These are phyloP conservation scores for Dalbergia cultrata DNA, from an alignment of 306 rosid genomes.

Conservation along the genomic window DNA sequence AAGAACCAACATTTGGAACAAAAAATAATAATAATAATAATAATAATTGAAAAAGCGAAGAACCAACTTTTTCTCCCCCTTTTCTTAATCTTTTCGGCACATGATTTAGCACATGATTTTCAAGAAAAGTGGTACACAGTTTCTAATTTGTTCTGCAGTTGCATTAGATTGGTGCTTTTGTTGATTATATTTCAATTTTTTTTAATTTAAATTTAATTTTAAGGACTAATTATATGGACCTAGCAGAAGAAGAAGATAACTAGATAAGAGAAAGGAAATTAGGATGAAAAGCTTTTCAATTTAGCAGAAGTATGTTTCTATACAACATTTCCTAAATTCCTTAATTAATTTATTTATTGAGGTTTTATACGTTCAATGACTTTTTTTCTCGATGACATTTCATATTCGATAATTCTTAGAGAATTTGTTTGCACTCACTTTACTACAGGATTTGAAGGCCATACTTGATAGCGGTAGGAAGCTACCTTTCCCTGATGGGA, in stretches of 20 bases:
- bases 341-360: not conserved
- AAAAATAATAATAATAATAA: no score
- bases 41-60: not conserved
- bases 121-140: not conserved
- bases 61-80: not conserved
- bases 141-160: not conserved
- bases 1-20: not conserved
- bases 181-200: not conserved
- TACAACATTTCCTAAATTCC: not conserved
- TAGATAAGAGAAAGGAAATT: not conserved
- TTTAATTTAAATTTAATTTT: no score
- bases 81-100: not conserved
- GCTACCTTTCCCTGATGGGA: conserved; percentile 83
- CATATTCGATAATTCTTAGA: not conserved
- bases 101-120: not conserved
- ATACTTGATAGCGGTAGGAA: conserved; percentile 77
- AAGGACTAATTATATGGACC: no score
- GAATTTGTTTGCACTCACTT: not conserved
- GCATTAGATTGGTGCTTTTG: not conserved
- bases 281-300: not conserved
- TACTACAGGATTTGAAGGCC: conserved; percentile 61
- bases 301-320: not conserved
- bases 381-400: not conserved
- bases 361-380: not conserved
- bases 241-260: not conserved